These are phyloP conservation scores for Dichomitus squalens DNA, from an alignment of 1,284 basidiomycete genomes.

Conservation along the genomic window DNA sequence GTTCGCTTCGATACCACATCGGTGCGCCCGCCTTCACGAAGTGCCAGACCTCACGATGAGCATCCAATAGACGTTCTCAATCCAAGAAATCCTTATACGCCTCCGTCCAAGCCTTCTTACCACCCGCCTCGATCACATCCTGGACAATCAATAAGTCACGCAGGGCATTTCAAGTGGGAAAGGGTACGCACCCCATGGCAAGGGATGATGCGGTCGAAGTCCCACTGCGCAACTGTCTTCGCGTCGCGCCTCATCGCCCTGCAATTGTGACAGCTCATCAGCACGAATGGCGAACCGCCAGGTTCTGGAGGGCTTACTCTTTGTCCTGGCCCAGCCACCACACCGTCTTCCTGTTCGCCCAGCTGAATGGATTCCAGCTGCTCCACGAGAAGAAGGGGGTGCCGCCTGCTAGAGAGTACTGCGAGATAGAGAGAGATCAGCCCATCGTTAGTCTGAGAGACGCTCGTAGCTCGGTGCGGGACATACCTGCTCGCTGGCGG, in stretches of 20 bases:
- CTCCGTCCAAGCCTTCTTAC: constrained; percentile 68
- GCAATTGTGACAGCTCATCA: not conserved
- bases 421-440: too few relatives aligned
- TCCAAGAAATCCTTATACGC: constrained; percentile 40
- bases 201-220: constrained; percentile 88
- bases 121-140: constrained; percentile 83
- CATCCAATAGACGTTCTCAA: too few relatives aligned
- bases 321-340: constrained; percentile 58
- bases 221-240: constrained; percentile 76
- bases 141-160: constrained; percentile 3
- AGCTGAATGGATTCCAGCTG: constrained; percentile 58
- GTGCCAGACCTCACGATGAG: too few relatives aligned
- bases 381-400: constrained; percentile 45
- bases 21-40: too few relatives aligned
- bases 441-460: too few relatives aligned
- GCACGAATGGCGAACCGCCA: not conserved
- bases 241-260: constrained; percentile 78
- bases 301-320: constrained; percentile 43
- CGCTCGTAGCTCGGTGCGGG: not conserved
- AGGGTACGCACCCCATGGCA: constrained; percentile 79
- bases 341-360: constrained; percentile 58
- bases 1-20: too few relatives aligned
- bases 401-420: constrained; percentile 57
- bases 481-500: constrained; percentile 80
- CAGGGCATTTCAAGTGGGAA: not conserved